Conservation (phyloP, 257 asterid genomes). For the Scutellaria galericulata region DNA sequence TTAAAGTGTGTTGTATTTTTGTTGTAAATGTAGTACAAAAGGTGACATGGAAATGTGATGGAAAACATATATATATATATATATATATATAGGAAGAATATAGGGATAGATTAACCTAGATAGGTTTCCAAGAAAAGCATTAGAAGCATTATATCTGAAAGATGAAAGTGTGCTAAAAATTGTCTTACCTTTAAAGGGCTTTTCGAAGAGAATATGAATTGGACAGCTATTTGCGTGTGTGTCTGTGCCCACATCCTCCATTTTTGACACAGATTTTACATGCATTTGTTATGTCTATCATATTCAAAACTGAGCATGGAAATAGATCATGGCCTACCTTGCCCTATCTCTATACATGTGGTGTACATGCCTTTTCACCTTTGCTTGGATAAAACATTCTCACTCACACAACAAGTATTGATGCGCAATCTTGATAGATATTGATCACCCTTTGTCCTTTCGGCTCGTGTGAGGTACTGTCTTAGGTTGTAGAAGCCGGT, state of each 20-base stretch:
- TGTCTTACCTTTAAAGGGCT: conserved; percentile 25
- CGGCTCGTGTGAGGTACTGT: too few species aligned
- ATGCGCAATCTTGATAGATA: not conserved
- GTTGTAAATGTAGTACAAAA: not conserved
- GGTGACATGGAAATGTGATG: conserved; percentile 35
- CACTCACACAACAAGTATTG: not conserved
- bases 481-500: too few species aligned
- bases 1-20: not conserved
- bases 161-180: conserved; percentile 26
- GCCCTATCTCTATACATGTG: not conserved
- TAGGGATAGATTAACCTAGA: too few species aligned
- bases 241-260: conserved; percentile 26
- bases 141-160: conserved; percentile 1
- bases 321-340: not conserved
- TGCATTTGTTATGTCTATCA: not conserved
- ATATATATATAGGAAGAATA: not conserved
- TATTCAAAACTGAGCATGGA: not conserved
- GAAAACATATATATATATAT: not conserved
- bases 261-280: conserved; percentile 12
- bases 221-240: conserved; percentile 32
- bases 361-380: not conserved
- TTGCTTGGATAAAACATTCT: not conserved
- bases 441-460: not conserved
- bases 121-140: conserved; percentile 23
- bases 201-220: conserved; percentile 25